A percentile compares a stretch with the other conserved stretches of the same genome.
Evolutionary conservation across 2,329 filamentous ascomycete genomes (phyloP).

Genomic region (Malbranchea zuffiana): DNA sequence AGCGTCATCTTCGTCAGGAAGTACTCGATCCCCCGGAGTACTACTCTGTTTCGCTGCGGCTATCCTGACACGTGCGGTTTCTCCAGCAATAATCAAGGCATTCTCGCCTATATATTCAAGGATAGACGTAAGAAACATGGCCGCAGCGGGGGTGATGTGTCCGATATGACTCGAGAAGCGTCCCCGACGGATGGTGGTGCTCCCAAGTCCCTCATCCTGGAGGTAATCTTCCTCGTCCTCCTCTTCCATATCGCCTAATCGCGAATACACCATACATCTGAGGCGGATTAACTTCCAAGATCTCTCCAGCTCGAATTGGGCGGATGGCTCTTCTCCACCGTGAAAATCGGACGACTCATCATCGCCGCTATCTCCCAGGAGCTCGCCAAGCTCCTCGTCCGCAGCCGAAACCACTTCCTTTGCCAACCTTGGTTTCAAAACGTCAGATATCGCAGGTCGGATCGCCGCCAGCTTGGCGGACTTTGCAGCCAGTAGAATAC

Average conservation of each 20-base stretch:
- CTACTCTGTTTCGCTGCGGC: slow-evolving; percentile 39
- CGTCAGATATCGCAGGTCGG: slow-evolving; percentile 70
- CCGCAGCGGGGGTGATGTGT: slow-evolving; percentile 75
- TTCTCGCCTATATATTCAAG: slow-evolving; percentile 91
- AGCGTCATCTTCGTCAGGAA: slow-evolving; percentile 40
- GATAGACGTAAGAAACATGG: slow-evolving; percentile 91
- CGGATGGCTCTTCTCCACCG: slow-evolving; percentile 39
- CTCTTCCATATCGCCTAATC: slow-evolving; percentile 91
- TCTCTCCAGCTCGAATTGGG: slow-evolving; percentile 78
- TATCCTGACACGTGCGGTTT: slow-evolving; percentile 52
- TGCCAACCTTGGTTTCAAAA: slow-evolving; percentile 80
- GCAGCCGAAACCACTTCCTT: slow-evolving; percentile 72
- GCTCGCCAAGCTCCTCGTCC: slow-evolving; percentile 78
- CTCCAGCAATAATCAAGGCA: slow-evolving; percentile 72
- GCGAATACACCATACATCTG: slow-evolving; percentile 96
- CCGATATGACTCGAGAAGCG: slow-evolving; percentile 47
- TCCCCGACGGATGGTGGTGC: slow-evolving; percentile 43
- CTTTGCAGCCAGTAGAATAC: slow-evolving; percentile 68
- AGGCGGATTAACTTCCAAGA: slow-evolving; percentile 89
- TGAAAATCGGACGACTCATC: slow-evolving; percentile 49
- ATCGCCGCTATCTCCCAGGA: slow-evolving; percentile 67
- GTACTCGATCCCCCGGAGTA: slow-evolving; percentile 36
- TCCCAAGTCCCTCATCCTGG: slow-evolving; percentile 61
- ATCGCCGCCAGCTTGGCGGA: slow-evolving; percentile 66
- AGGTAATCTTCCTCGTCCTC: slow-evolving; percentile 89